Evolutionary conservation across 768 basidiomycete genomes (phyloP), one percentile per base, ranked within the genome.

Genomic region (Tulasnella sp.): DNA sequence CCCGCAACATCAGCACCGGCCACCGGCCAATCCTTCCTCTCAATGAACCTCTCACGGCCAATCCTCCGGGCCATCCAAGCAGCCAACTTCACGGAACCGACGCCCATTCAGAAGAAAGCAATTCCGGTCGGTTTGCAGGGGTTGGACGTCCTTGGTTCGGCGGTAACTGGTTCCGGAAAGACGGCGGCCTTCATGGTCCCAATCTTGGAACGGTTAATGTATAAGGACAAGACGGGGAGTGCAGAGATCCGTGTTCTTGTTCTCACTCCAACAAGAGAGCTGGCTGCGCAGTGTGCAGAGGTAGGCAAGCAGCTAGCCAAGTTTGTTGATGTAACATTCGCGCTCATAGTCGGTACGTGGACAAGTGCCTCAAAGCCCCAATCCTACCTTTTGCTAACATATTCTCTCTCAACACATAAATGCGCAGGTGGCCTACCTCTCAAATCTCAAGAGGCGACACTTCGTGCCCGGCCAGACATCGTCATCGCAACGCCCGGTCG

Each of bases 181-280:
- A 99, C 96, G 1, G 94, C 92, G 9, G 96, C 96, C 1, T 99
- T 98, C 73, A 85, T 87, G 67, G 83, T 98, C 60, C 96, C 96
- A 42, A 86, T 93, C 73, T 71, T 93, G 51, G 96, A 99, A 70
- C 85, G 96, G 59, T 75, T 99, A 29, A 71, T 93, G 55, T 98
- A 93, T 68, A 80, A 96, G 57, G 92, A 97, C 63, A 84, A 87
- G 64, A 86, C 89, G 17, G 88, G 84, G 68, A 83, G 87, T 15
- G 86, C 89, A 19, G 86, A 85, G 29, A 91, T 85, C 0, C 77
- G 96, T 54, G 97, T 96, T 68, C 79, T 99, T 41, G 78, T 98
- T 29, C 80, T 98, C 30, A 90, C 89, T 21, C 96, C 96, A 2
- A 99, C 96, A 2, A 79, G 96, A 67, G 96, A 99, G 72, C 73